Evolutionary conservation across 495 filamentous ascomycete genomes (phyloP).

Genomic region (Aspergillus nanangensis): DNA sequence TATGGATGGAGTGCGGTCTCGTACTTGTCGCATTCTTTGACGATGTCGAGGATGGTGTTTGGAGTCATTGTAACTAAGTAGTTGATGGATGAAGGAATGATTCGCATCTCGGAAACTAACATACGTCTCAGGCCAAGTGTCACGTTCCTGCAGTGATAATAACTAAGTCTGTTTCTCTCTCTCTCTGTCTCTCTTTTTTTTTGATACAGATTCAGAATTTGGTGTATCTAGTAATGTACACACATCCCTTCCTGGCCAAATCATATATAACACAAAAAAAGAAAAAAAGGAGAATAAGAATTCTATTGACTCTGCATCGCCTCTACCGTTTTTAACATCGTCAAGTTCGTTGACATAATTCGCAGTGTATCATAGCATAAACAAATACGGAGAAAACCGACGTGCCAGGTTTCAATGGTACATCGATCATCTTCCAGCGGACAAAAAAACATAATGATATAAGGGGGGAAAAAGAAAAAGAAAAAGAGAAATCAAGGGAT

Average conservation of each 20-base stretch:
- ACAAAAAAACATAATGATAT: not conserved
- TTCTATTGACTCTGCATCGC: conserved; percentile 1
- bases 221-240: not conserved
- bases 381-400: not conserved
- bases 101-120: not conserved
- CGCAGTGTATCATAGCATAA: not conserved
- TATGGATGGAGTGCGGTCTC: too few species aligned
- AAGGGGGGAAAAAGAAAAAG: not conserved
- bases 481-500: not conserved
- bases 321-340: not conserved
- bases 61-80: not conserved
- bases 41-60: not conserved
- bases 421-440: not conserved
- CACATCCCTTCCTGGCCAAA: not conserved
- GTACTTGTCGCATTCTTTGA: not conserved
- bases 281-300: not conserved
- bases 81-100: not conserved
- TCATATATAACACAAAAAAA: conserved; percentile 1
- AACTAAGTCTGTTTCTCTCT: too few species aligned
- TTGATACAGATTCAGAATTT: too few species aligned
- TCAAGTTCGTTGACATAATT: not conserved
- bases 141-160: too few species aligned
- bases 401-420: not conserved
- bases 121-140: too few species aligned
- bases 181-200: too few species aligned